Conservation (phyloP, 2,329 filamentous ascomycete species). For the Colletotrichum spinosum region DNA sequence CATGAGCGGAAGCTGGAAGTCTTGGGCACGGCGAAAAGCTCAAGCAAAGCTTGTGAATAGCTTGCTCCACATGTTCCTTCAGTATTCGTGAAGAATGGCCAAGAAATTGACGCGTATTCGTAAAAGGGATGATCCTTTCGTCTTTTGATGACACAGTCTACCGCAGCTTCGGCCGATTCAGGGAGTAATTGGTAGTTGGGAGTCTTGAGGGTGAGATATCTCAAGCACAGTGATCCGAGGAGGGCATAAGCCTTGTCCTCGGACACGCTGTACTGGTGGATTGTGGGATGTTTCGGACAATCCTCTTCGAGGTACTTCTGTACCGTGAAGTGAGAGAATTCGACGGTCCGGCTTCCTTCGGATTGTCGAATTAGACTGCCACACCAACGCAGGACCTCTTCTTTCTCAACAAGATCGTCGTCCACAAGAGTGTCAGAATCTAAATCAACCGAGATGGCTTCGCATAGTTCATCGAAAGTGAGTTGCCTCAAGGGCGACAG, state of each 20-base stretch:
- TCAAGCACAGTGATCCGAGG: not conserved
- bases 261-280: not conserved
- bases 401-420: not conserved
- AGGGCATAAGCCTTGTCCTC: not conserved
- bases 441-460: not conserved
- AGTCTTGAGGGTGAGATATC: not conserved
- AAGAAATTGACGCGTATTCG: not conserved
- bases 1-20: not conserved
- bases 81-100: not conserved
- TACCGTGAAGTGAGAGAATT: conserved; percentile 10
- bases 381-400: not conserved
- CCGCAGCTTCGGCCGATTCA: not conserved
- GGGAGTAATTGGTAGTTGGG: not conserved
- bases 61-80: not conserved
- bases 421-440: not conserved
- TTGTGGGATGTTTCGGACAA: not conserved
- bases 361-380: not conserved
- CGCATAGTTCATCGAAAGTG: not conserved
- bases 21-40: not conserved
- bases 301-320: not conserved
- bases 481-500: not conserved
- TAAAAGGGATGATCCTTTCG: not conserved
- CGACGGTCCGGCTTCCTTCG: not conserved
- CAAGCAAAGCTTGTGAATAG: accelerated
- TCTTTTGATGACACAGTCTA: not conserved